phyloP scores from a whole-genome alignment of 371 early-diverging fungal genomes.

The Actinomortierella wolfii region DNA sequence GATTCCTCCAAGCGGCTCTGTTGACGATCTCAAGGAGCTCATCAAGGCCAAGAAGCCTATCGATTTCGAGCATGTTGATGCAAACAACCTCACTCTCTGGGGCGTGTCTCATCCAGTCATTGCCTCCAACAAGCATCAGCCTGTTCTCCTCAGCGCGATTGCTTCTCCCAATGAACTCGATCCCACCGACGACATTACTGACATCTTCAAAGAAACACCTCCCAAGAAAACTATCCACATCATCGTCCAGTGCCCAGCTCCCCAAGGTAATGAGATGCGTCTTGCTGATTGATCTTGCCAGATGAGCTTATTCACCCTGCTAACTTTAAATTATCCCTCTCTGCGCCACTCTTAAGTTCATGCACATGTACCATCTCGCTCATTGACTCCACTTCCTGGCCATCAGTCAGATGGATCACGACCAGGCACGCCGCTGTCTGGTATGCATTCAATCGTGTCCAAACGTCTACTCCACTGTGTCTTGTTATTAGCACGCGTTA shows the following conservation, averaged over 20 bases:
- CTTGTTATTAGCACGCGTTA: not conserved
- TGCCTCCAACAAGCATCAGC: conserved; percentile 7
- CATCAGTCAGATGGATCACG: not conserved
- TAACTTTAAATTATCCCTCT: conserved; percentile 1
- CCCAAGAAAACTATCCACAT: conserved; percentile 2
- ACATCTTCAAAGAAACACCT: not conserved
- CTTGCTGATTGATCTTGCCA: not conserved
- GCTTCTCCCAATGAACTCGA: conserved; percentile 4
- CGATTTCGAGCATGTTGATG: conserved; percentile 6
- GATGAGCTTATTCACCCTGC: not conserved
- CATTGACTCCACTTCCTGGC: not conserved
- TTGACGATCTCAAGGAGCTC: conserved; percentile 5
- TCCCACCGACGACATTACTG: conserved; percentile 8
- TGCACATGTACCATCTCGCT: not conserved
- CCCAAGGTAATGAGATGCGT: conserved; percentile 5
- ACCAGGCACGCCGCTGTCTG: not conserved
- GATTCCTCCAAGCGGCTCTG: not conserved
- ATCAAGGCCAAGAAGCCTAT: not conserved
- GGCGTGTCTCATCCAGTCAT: conserved; percentile 8
- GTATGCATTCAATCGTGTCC: not conserved
- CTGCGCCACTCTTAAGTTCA: not conserved
- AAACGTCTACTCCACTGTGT: not conserved
- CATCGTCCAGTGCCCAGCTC: conserved; percentile 7
- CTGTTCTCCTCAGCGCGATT: conserved; percentile 5
- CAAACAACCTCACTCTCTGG: conserved; percentile 11